Percentiles rank a stretch among this genome's conserved stretches.
Evolutionary conservation across 331 rosid genomes (phyloP).

Genomic region (Malus hybrid): DNA sequence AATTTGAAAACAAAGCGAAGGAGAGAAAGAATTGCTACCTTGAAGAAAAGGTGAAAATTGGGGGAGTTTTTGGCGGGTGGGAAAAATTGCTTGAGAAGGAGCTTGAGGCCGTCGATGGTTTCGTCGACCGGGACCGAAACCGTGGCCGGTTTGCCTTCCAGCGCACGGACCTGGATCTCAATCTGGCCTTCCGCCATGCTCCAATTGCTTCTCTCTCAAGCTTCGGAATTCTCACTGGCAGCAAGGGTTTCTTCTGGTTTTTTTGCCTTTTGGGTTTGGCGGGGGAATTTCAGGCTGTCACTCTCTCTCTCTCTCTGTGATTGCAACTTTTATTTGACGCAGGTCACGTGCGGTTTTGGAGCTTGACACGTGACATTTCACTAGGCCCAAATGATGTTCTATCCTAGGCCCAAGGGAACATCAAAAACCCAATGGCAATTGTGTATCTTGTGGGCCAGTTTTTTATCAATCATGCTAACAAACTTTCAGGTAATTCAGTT

Average conservation of each 20-base stretch:
- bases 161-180: constrained; percentile 51
- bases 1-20: no score
- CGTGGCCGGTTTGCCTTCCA: constrained; percentile 53
- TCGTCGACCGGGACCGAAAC: constrained; percentile 29
- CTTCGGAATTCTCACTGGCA: neutral
- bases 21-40: constrained; percentile 26
- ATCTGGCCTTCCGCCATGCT: constrained; percentile 16
- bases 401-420: no score
- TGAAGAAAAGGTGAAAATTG: constrained; percentile 71
- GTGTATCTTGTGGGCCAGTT: no score
- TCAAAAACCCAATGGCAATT: no score
- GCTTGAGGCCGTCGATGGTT: constrained; percentile 58
- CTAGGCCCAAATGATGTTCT: no score
- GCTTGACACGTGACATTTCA: neutral
- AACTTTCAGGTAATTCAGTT: no score
- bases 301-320: neutral
- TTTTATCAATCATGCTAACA: no score
- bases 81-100: constrained; percentile 50
- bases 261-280: neutral
- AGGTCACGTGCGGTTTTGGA: neutral
- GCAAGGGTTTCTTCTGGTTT: neutral
- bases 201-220: constrained; percentile 13
- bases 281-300: neutral
- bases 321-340: no score
- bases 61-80: constrained; percentile 49